phyloP scores from a whole-genome alignment of 2,329 filamentous ascomycete species.

The Xylaria sp. region DNA sequence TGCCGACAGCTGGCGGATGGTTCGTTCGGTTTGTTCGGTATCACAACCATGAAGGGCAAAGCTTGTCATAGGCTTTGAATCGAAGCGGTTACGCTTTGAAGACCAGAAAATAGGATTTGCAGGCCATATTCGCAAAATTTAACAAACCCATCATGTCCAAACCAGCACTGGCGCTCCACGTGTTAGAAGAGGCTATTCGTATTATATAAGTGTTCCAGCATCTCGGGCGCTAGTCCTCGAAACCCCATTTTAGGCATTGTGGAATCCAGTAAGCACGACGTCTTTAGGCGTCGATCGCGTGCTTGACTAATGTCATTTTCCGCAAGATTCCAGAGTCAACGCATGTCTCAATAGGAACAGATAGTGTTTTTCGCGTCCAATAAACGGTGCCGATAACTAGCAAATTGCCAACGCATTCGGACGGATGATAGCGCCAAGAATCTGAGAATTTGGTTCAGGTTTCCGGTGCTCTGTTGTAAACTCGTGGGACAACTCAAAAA shows the following conservation, averaged over 20 bases:
- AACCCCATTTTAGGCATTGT: too few species aligned
- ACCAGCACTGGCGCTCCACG: too few species aligned
- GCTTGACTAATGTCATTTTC: constrained; percentile 13
- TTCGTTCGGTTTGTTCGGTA: too few species aligned
- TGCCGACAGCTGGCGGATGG: too few species aligned
- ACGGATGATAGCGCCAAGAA: neutral
- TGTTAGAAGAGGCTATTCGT: too few species aligned
- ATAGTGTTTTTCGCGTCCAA: neutral
- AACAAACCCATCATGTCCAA: too few species aligned
- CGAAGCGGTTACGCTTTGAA: too few species aligned
- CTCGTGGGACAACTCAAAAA: neutral
- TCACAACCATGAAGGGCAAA: too few species aligned
- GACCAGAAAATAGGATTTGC: too few species aligned
- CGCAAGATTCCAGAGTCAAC: constrained; percentile 5
- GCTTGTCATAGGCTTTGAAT: too few species aligned
- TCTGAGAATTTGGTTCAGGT: neutral
- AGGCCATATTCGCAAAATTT: too few species aligned
- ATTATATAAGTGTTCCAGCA: too few species aligned
- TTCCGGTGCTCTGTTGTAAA: neutral
- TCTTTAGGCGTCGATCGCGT: constrained; percentile 3
- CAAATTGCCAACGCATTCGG: neutral
- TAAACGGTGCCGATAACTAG: neutral
- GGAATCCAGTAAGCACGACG: constrained; percentile 6
- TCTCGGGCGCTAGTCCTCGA: neutral
- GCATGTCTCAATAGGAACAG: neutral